Conservation (phyloP, 2,329 filamentous ascomycete species). For the Cladosporium sp. region DNA sequence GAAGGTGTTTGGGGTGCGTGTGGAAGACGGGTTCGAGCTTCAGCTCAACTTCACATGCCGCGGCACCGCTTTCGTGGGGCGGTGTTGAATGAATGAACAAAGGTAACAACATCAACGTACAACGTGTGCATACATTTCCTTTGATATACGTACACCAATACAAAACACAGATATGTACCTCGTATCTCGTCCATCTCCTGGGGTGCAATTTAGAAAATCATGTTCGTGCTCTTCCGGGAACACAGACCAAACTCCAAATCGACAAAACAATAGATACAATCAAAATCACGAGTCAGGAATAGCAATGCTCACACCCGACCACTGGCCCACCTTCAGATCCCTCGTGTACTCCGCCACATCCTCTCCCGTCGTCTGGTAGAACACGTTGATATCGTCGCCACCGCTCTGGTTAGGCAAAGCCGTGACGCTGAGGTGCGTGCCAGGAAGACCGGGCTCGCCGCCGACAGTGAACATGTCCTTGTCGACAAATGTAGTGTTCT, state of each 20-base stretch:
- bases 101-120: not conserved
- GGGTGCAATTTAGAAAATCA: too few relatives aligned
- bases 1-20: not conserved
- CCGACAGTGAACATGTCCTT: constrained; percentile 33
- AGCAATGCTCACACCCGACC: constrained; percentile 20
- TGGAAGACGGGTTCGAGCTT: not conserved
- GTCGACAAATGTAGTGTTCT: constrained; percentile 34
- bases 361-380: constrained; percentile 28
- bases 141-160: not conserved
- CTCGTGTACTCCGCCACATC: constrained; percentile 18
- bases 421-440: constrained; percentile 39
- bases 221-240: too few relatives aligned
- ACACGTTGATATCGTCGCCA: constrained; percentile 29
- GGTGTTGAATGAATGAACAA: not conserved
- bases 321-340: constrained; percentile 28
- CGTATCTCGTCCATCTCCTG: too few relatives aligned
- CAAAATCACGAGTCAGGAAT: constrained; percentile 15
- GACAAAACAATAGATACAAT: not conserved
- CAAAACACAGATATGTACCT: too few relatives aligned
- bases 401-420: constrained; percentile 30
- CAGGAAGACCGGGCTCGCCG: constrained; percentile 33
- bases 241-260: not conserved
- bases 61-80: not conserved
- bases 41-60: constrained; percentile 1
- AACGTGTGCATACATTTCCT: not conserved